These are phyloP conservation scores for Tolypocladium inflatum DNA, from an alignment of 2,329 filamentous ascomycete genomes.

Conservation along the genomic window DNA sequence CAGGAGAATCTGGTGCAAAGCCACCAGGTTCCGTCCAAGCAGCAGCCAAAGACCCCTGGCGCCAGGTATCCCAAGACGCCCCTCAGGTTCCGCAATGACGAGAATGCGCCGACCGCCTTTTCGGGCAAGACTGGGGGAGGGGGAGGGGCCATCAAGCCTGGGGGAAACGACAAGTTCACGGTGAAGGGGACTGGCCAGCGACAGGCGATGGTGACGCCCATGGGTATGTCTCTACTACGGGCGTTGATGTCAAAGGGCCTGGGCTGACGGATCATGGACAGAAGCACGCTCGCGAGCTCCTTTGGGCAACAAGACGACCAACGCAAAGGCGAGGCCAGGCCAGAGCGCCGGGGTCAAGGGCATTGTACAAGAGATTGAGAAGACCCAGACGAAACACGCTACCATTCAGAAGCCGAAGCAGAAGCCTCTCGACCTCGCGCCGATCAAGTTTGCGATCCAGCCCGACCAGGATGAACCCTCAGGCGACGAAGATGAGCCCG, in stretches of 20 bases:
- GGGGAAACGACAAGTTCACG: constrained; percentile 35
- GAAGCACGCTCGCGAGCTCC: constrained; percentile 59
- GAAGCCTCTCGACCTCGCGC: constrained; percentile 39
- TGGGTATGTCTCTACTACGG: constrained; percentile 46
- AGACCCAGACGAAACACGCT: constrained; percentile 51
- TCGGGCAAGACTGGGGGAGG: constrained; percentile 33
- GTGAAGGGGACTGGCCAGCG: constrained; percentile 37
- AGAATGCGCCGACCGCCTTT: constrained; percentile 54
- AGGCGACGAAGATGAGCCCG: constrained; percentile 61
- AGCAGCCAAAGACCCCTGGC: constrained; percentile 74
- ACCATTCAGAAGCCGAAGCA: constrained; percentile 50
- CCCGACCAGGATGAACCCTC: constrained; percentile 35
- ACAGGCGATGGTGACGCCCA: constrained; percentile 64
- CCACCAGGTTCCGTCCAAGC: constrained; percentile 66
- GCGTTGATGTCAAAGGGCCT: neutral
- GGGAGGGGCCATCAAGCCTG: constrained; percentile 43
- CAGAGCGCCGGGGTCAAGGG: constrained; percentile 57
- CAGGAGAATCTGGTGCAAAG: constrained; percentile 80
- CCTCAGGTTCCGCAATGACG: constrained; percentile 71
- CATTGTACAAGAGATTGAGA: constrained; percentile 49
- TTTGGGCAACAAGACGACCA: constrained; percentile 91
- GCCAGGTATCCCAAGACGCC: constrained; percentile 73
- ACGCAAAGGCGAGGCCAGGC: constrained; percentile 67
- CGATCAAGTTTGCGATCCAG: constrained; percentile 54
- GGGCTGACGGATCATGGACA: constrained; percentile 8